Conservation (phyloP, 495 filamentous ascomycete species). For the Alectoria sarmentosa region DNA sequence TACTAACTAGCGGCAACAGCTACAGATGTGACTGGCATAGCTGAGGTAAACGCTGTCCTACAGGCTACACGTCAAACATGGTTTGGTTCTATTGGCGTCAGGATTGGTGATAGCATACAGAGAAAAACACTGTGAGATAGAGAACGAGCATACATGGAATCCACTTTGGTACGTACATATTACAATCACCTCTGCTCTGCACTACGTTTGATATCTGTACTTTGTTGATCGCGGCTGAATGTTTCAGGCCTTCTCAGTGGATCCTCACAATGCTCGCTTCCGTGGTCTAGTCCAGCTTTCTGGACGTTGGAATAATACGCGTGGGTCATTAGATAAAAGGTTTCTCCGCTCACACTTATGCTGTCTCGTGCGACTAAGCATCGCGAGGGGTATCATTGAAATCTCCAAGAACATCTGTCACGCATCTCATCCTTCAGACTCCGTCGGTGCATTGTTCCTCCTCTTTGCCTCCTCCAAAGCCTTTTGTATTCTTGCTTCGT, state of each 20-base stretch:
- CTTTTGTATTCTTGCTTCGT: slow-evolving; percentile 41
- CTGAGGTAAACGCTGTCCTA: too few species aligned
- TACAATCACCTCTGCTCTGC: too few species aligned
- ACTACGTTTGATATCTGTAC: neutral
- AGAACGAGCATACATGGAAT: too few species aligned
- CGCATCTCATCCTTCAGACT: slow-evolving; percentile 16
- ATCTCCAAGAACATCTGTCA: neutral
- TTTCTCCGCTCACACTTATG: neutral
- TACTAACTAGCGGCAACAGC: too few species aligned
- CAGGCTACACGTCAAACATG: too few species aligned
- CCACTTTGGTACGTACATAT: too few species aligned
- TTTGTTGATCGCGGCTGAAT: neutral
- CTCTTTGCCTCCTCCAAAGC: slow-evolving; percentile 45
- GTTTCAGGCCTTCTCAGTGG: neutral
- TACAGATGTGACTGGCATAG: too few species aligned
- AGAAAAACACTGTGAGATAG: too few species aligned
- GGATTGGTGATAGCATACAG: too few species aligned
- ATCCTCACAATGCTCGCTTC: neutral
- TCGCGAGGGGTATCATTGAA: slow-evolving; percentile 11
- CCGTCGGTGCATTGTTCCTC: slow-evolving; percentile 40
- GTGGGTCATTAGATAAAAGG: neutral
- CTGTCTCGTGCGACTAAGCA: slow-evolving; percentile 4
- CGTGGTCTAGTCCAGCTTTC: neutral
- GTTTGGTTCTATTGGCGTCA: too few species aligned
- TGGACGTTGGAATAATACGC: neutral